Evolutionary conservation across 2,329 filamentous ascomycete genomes (phyloP), one percentile per base, ranked within the genome.

Genomic region (Lasiodiplodia sp.): DNA sequence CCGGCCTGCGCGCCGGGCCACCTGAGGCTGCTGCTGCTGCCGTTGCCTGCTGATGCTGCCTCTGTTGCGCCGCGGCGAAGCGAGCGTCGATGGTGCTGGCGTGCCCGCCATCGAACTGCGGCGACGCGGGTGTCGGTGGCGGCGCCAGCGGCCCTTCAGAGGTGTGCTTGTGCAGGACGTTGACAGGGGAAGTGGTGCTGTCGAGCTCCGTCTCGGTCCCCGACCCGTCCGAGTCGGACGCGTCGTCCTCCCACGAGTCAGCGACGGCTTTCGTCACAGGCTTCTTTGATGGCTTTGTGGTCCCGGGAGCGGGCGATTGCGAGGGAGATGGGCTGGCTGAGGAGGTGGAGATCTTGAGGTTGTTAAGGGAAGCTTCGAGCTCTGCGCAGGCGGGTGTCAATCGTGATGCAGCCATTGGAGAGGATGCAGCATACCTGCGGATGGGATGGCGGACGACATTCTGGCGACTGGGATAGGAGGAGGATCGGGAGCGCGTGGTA

Each of bases 201-300:
- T 57, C 58, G 31, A 53, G 47, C 37, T 66, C 62, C n/a, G 68
- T 73, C 67, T 79, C 75, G 53, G 77, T 77, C 67, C 71, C 70
- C 64, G 69, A 69, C 56, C 76, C 68, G 12, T 58, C 62, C 23
- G 52, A 47, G 44, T 66, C 68, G 31, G 47, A 55, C 21, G 86
- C 84, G 68, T 92, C 92, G 74, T 96, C 91, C 80, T 94, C 91
- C 92, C 92, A 94, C 53, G 90, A 92, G 71, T 94, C 92, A 66
- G 86, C 87, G 23, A 91, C 82, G 21, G 58, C 16, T 40, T 70
- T 69, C 28, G 44, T 74, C 58, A 75, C 75, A 66, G 75, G 72
- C 70, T 81, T 81, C 77, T 75, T 37, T 69, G 65, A 52, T 47
- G 72, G 74, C 68, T 78, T 78, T n/a, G 44, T 47, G 55, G 75